Conservation (phyloP, 176 grass and related monocot genomes). For the Phoenix roebelenii region DNA sequence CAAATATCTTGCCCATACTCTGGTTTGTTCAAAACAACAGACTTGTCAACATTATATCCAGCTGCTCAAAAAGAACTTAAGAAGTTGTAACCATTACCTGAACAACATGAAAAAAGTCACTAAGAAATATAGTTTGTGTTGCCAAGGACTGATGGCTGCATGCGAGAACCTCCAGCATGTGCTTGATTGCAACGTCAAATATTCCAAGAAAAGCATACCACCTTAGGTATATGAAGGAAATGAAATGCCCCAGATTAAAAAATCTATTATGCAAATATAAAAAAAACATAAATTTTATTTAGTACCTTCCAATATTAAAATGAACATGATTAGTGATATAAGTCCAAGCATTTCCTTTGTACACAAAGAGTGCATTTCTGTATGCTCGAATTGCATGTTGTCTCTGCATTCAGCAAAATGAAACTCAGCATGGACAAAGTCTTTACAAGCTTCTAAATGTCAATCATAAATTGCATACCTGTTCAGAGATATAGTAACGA, state of each 20-base stretch:
- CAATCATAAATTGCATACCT: constrained; percentile 40
- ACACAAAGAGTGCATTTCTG: constrained; percentile 86
- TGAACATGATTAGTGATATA: constrained; percentile 98
- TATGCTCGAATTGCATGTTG: constrained; percentile 86
- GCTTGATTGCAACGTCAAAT: constrained; percentile 86
- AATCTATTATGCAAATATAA: constrained; percentile 14
- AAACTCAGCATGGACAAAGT: constrained; percentile 12
- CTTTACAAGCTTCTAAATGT: constrained; percentile 10
- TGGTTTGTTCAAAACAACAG: constrained; percentile 5
- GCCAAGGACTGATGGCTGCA: constrained; percentile 78
- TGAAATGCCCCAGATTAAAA: constrained; percentile 9
- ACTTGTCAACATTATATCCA: background rate
- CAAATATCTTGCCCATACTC: constrained; percentile 69
- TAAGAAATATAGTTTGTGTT: constrained; percentile 82
- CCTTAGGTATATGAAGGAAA: constrained; percentile 34
- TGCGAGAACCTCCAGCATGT: constrained; percentile 88
- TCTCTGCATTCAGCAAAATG: constrained; percentile 48
- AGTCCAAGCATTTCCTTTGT: constrained; percentile 89
- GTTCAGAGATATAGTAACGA: constrained; percentile 73
- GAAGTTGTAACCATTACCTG: constrained; percentile 47
- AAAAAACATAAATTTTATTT: background rate
- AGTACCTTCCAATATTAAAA: constrained; percentile 97
- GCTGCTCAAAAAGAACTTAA: background rate
- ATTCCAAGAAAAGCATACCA: constrained; percentile 92
- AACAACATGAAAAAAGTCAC: constrained; percentile 87